Conservation (phyloP, 1,284 basidiomycete species). For the Cutaneotrichosporon dermatis region DNA sequence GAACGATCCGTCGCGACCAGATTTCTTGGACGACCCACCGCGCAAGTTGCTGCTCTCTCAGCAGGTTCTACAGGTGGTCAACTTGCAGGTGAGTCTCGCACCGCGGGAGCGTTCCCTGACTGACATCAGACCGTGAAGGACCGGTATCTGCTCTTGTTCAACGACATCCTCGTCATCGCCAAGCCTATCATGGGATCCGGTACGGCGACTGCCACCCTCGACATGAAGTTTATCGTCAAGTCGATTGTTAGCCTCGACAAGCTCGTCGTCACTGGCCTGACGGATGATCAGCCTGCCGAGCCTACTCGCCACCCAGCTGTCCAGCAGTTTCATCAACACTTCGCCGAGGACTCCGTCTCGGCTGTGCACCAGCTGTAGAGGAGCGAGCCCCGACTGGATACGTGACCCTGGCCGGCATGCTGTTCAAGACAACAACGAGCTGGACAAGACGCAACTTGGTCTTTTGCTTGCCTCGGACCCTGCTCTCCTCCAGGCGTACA, state of each 20-base stretch:
- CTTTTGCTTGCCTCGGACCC: conserved; percentile 73
- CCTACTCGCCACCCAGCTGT: conserved; percentile 58
- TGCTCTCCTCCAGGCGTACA: conserved; percentile 70
- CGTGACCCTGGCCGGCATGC: conserved; percentile 67
- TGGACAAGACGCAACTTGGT: conserved; percentile 79
- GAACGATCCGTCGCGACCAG: conserved; percentile 58
- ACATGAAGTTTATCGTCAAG: conserved; percentile 81
- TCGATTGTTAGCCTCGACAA: conserved; percentile 74
- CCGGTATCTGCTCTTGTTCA: conserved; percentile 91
- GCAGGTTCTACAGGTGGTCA: conserved; percentile 88
- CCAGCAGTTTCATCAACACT: conserved; percentile 70
- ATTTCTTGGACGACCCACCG: conserved; percentile 73
- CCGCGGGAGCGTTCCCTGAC: conserved; percentile 11
- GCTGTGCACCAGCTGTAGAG: conserved; percentile 64
- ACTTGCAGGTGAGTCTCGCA: conserved; percentile 39
- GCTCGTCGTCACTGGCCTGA: conserved; percentile 31
- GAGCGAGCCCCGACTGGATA: conserved; percentile 56
- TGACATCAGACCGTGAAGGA: conserved; percentile 73
- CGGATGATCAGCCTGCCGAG: conserved; percentile 32
- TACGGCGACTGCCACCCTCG: conserved; percentile 63
- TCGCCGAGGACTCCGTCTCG: conserved; percentile 65
- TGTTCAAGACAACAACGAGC: conserved; percentile 71
- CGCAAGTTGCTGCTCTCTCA: conserved; percentile 77
- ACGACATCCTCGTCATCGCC: conserved; percentile 79
- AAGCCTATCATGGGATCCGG: conserved; percentile 55